A percentile compares a stretch with the other conserved stretches of the same genome.
These are phyloP conservation scores for Globisporangium solare DNA, from an alignment of 352 stramenopile genomes.

Conservation along the genomic window DNA sequence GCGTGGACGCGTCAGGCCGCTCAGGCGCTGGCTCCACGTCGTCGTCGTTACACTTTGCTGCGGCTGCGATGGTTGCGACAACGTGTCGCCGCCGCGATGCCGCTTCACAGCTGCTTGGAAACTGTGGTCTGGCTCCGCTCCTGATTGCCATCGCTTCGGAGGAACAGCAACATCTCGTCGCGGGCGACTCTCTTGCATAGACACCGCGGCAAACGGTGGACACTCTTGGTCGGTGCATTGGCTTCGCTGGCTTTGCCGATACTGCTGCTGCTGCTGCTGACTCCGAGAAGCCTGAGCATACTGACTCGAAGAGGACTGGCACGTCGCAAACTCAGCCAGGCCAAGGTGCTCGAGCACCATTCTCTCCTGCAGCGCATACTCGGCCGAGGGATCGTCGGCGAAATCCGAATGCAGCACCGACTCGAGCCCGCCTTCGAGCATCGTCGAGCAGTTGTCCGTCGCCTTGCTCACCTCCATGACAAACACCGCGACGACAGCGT, in stretches of 20 bases:
- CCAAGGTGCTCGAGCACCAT: slow-evolving; percentile 68
- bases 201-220: slow-evolving; percentile 1
- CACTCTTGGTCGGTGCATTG: slow-evolving; percentile 1
- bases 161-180: neutral
- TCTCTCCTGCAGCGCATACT: slow-evolving; percentile 68
- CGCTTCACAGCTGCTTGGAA: neutral
- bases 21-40: slow-evolving; percentile 15
- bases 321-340: slow-evolving; percentile 48
- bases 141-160: slow-evolving; percentile 9
- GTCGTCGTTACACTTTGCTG: slow-evolving; percentile 3
- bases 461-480: slow-evolving; percentile 77
- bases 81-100: neutral
- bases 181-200: neutral
- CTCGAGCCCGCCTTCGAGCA: slow-evolving; percentile 49
- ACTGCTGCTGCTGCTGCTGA: neutral
- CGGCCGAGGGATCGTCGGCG: slow-evolving; percentile 41
- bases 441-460: slow-evolving; percentile 47
- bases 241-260: neutral
- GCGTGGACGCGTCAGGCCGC: neutral
- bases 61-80: neutral
- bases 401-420: slow-evolving; percentile 74
- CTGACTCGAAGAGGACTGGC: slow-evolving; percentile 12
- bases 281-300: slow-evolving; percentile 4
- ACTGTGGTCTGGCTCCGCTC: neutral
- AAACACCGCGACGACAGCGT: slow-evolving; percentile 75